Evolutionary conservation across 768 basidiomycete genomes (phyloP), one percentile per base, ranked within the genome.

Genomic region (Tulasnella sp.): DNA sequence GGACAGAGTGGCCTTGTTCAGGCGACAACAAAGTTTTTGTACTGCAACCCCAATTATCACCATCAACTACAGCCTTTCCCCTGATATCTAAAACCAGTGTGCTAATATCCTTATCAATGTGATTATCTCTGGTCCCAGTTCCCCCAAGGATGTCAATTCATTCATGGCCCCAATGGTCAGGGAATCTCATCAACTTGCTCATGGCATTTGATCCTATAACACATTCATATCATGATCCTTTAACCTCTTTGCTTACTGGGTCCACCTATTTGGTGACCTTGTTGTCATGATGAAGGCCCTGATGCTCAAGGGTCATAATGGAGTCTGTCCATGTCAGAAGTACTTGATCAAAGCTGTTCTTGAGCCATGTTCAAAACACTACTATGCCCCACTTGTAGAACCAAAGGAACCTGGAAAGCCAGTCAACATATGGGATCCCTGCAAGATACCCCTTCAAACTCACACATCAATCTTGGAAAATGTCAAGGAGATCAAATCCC

Each of bases 61-160:
- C 0, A 66, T 70, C 56, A 73, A 74, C 58, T 72, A 69, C 63
- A 77, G 76, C 49, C 63, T 77, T 1, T 69, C 69, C 2, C 75
- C 74, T 0, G 67, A 71, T 2, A 61, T 69, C 3, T 65, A 69
- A 2, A 71, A 68, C 32, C 71, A 68, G 25, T 51, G 68, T 7
- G 53, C 67, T 3, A 53, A 74, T 39, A 62, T 75, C 6, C 42
- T 78, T 1, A 67, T 65, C 27, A 31, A 74, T 8, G 72, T 73
- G 12, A 64, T 75, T 40, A 73, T 78, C 43, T 76, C 75, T 2
- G 73, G 76, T 0, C 76, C 73, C 0, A 67, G 69, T 11, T 70
- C 71, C 35, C 73, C 75, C 0, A 68, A 69, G 29, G 69, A 73
- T 41, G 21, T 73, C 6, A 66, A 68, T 21, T 73, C 73, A 0